These are phyloP conservation scores for Brassica cretica DNA, from an alignment of 345 rosid species.

Conservation along the genomic window DNA sequence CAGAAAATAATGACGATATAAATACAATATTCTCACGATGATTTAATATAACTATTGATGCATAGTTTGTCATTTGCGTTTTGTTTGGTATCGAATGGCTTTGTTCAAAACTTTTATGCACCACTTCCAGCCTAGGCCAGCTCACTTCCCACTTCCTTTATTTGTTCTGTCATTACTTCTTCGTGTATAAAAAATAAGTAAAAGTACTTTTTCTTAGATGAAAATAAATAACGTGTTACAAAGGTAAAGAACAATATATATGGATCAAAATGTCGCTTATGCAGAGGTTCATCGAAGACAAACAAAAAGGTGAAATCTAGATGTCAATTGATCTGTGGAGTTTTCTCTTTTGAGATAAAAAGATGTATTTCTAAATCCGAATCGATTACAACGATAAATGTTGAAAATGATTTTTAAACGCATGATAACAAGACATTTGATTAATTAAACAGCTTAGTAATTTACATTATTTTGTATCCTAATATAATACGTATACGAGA, in stretches of 20 bases:
- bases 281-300: conserved; percentile 1
- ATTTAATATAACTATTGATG: background rate
- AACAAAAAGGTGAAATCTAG: background rate
- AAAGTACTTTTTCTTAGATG: background rate
- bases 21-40: background rate
- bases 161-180: background rate
- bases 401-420: background rate
- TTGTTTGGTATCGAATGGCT: conserved; percentile 37
- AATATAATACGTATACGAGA: background rate
- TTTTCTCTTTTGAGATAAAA: background rate
- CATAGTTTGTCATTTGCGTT: conserved; percentile 31
- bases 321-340: background rate
- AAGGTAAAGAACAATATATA: background rate
- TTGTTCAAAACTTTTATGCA: conserved; percentile 19
- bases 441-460: background rate
- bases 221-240: background rate
- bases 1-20: background rate
- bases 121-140: conserved; percentile 23
- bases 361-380: background rate
- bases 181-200: background rate
- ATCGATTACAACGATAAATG: background rate
- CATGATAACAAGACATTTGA: background rate
- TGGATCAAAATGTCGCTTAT: background rate
- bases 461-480: background rate
- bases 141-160: conserved; percentile 32